Conservation (phyloP, 2,329 filamentous ascomycete genomes). For the Orbilia oligospora region DNA sequence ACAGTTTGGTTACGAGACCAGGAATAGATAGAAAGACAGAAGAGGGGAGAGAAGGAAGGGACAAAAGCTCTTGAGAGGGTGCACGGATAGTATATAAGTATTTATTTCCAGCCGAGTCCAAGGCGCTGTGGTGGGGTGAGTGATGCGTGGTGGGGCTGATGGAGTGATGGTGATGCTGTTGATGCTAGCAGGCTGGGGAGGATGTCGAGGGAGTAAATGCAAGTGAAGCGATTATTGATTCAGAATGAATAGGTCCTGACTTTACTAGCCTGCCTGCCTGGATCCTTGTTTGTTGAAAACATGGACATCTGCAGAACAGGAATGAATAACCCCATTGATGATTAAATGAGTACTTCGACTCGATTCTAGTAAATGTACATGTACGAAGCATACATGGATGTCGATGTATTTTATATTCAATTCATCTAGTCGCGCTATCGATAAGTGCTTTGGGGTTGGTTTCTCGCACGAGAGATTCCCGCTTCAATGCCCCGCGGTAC, state of each 20-base stretch:
- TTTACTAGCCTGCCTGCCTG: neutral
- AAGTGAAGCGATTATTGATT: constrained; percentile 21
- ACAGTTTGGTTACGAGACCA: no score
- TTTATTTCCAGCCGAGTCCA: neutral
- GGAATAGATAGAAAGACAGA: neutral
- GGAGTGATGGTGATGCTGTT: neutral
- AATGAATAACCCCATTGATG: neutral
- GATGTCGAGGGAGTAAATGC: constrained; percentile 2
- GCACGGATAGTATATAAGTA: no score
- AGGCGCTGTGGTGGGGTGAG: neutral
- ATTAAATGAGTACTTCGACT: no score
- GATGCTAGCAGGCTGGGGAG: neutral
- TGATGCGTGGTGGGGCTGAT: neutral
- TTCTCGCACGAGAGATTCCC: constrained; percentile 57
- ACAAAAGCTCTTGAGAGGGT: neutral
- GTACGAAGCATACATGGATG: no score
- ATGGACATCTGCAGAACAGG: neutral
- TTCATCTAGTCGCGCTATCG: constrained; percentile 30
- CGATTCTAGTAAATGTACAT: no score
- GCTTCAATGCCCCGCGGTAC: constrained; percentile 25
- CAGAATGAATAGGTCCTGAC: neutral
- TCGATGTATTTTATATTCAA: no score
- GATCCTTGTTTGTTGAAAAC: constrained; percentile 31
- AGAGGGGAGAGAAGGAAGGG: no score
- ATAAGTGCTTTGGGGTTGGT: constrained; percentile 27